phyloP scores from a whole-genome alignment of 2,329 filamentous ascomycete species.

The Lachnellula subtilissima region DNA sequence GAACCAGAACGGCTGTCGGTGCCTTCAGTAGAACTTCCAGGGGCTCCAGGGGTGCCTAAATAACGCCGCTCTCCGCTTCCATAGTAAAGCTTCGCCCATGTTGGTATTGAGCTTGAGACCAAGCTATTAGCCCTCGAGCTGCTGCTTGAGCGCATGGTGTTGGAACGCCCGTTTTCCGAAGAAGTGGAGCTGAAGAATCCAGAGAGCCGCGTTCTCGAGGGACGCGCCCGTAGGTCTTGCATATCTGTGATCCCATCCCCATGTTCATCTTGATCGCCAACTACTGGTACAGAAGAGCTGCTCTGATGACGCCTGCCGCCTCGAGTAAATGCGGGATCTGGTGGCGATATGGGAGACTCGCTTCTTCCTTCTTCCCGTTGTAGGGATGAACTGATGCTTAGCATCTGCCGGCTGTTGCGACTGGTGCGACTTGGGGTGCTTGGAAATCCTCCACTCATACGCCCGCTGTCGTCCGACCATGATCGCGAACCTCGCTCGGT shows the following conservation, averaged over 20 bases:
- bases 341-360: conserved; percentile 43
- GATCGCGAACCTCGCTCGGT: conserved; percentile 45
- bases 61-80: conserved; percentile 57
- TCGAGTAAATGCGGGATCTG: conserved; percentile 39
- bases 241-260: conserved; percentile 60
- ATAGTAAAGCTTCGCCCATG: conserved; percentile 62
- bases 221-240: conserved; percentile 46
- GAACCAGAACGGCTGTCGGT: conserved; percentile 44
- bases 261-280: conserved; percentile 58
- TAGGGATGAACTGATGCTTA: conserved; percentile 51
- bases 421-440: conserved; percentile 43
- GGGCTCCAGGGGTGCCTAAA: conserved; percentile 32
- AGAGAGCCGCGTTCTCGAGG: conserved; percentile 51
- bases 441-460: conserved; percentile 46
- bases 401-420: conserved; percentile 44
- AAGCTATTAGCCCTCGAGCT: conserved; percentile 42
- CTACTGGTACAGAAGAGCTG: conserved; percentile 38
- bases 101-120: conserved; percentile 37
- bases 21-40: conserved; percentile 28
- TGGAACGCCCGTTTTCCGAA: conserved; percentile 37
- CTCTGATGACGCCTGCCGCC: conserved; percentile 31
- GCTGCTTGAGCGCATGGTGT: conserved; percentile 30
- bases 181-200: conserved; percentile 44
- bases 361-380: conserved; percentile 23
- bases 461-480: conserved; percentile 36